A percentile compares a stretch with the other conserved stretches of the same genome.
Conservation (phyloP, 2,329 filamentous ascomycete species). For the Pseudonectria buxi region DNA sequence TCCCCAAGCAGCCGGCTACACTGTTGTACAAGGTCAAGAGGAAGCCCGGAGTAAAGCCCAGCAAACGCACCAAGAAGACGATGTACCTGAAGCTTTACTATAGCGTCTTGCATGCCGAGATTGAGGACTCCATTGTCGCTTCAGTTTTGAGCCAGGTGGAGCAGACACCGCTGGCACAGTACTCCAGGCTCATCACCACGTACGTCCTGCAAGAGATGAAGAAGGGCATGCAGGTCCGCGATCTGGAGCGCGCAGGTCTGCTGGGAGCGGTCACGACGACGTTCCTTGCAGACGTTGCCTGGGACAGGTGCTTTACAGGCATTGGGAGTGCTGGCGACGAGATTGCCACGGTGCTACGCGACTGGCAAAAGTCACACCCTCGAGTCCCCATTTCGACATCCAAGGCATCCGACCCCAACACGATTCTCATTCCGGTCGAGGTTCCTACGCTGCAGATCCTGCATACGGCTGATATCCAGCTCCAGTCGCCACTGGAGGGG, state of each 20-base stretch:
- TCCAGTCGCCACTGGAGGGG: constrained; percentile 34
- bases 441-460: constrained; percentile 78
- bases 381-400: constrained; percentile 20
- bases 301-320: constrained; percentile 44
- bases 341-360: constrained; percentile 23
- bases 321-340: constrained; percentile 34
- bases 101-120: constrained; percentile 68
- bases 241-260: constrained; percentile 52
- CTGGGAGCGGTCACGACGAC: constrained; percentile 44
- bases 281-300: constrained; percentile 39
- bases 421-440: constrained; percentile 83
- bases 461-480: constrained; percentile 65
- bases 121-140: constrained; percentile 43
- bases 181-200: constrained; percentile 40
- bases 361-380: constrained; percentile 27
- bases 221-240: constrained; percentile 36
- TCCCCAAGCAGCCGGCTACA: constrained; percentile 73
- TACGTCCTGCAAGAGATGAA: constrained; percentile 39
- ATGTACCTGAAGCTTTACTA: constrained; percentile 70
- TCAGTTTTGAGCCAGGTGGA: constrained; percentile 36
- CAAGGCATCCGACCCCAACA: constrained; percentile 37
- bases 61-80: constrained; percentile 29
- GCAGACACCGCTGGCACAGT: constrained; percentile 36
- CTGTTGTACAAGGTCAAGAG: constrained; percentile 71
- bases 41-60: constrained; percentile 35